Conservation (phyloP, 352 stramenopile species). For the Peronosclerospora sorghi region DNA sequence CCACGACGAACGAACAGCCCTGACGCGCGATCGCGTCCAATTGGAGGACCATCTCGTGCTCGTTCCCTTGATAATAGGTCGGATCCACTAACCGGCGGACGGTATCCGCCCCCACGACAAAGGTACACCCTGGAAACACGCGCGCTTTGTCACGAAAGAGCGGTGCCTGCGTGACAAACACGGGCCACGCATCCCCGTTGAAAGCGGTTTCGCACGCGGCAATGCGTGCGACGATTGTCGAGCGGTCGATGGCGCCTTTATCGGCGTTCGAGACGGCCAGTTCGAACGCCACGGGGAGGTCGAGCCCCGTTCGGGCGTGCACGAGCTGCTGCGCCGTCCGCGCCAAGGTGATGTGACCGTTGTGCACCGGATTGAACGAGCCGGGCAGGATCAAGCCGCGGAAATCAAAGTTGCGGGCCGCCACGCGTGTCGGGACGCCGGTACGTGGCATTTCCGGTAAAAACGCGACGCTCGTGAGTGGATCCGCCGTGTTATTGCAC, state of each 20-base stretch:
- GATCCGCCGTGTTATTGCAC: conserved; percentile 8
- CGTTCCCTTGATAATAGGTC: conserved; percentile 83
- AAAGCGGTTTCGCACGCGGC: not conserved
- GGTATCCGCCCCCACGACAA: conserved; percentile 86
- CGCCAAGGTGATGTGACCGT: conserved; percentile 56
- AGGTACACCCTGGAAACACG: conserved; percentile 61
- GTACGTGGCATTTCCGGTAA: conserved; percentile 13
- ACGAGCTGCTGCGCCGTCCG: conserved; percentile 34
- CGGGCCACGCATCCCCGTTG: conserved; percentile 31
- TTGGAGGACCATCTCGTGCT: conserved; percentile 62
- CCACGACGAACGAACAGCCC: conserved; percentile 80
- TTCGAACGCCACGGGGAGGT: conserved; percentile 56
- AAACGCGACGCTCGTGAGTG: conserved; percentile 38
- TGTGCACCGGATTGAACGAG: conserved; percentile 79
- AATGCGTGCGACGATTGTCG: conserved; percentile 31
- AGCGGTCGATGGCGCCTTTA: conserved; percentile 49
- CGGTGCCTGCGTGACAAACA: conserved; percentile 67
- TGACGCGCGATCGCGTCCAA: conserved; percentile 52
- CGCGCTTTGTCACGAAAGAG: conserved; percentile 79
- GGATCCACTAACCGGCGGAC: conserved; percentile 78
- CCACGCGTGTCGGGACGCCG: conserved; percentile 2
- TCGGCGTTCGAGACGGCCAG: conserved; percentile 69
- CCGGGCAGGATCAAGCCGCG: conserved; percentile 55
- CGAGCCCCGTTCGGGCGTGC: conserved; percentile 12
- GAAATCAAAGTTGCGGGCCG: conserved; percentile 31